A percentile compares a stretch with the other conserved stretches of the same genome.
These are phyloP conservation scores for Apiospora phragmitis DNA, from an alignment of 2,329 filamentous ascomycete genomes.

Conservation along the genomic window DNA sequence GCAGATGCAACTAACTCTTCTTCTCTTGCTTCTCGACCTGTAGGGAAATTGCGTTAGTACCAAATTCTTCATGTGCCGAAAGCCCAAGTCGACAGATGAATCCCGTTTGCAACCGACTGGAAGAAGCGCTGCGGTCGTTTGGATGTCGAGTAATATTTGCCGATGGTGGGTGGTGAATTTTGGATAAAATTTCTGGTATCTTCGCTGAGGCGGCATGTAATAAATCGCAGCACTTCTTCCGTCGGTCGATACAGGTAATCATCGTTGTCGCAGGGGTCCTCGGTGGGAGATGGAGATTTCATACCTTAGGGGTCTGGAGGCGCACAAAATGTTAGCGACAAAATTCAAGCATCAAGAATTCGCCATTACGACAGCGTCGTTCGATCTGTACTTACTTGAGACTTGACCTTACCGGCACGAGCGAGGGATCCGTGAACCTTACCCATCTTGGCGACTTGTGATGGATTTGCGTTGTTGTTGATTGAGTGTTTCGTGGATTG, in stretches of 20 bases:
- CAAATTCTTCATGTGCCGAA: not conserved
- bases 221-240: not conserved
- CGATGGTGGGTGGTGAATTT: conserved; percentile 3
- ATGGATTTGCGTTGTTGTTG: conserved; percentile 19
- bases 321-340: conserved; percentile 5
- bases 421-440: conserved; percentile 66
- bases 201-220: not conserved
- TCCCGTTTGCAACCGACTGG: not conserved
- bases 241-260: not conserved
- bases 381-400: conserved; percentile 50
- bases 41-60: conserved; percentile 10
- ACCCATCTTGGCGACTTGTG: conserved; percentile 33
- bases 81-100: not conserved
- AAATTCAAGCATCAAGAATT: not conserved
- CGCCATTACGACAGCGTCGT: not conserved
- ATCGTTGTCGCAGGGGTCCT: conserved; percentile 6
- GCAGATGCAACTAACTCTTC: conserved; percentile 57
- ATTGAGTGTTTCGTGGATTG: conserved; percentile 16
- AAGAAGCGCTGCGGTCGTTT: not conserved
- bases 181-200: not conserved
- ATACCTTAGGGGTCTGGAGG: conserved; percentile 72
- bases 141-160: not conserved
- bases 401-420: conserved; percentile 95
- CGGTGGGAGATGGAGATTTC: conserved; percentile 30
- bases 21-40: conserved; percentile 64